A percentile compares a stretch with the other conserved stretches of the same genome.
phyloP scores from a whole-genome alignment of 176 grass and related monocot genomes.

The Aegilops bicornis region DNA sequence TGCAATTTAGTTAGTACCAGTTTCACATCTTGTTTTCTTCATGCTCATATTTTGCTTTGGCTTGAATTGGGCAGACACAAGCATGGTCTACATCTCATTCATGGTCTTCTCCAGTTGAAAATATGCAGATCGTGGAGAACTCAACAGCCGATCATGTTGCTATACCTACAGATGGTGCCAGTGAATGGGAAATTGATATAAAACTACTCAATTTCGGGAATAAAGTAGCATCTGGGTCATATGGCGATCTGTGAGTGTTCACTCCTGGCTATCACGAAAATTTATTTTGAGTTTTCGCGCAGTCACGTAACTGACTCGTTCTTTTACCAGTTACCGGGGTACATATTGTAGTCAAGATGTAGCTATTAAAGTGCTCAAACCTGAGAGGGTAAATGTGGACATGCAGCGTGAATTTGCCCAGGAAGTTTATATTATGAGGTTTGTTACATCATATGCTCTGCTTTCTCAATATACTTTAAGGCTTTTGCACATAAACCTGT shows the following conservation, averaged over 20 bases:
- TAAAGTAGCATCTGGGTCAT: conserved; percentile 96
- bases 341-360: conserved; percentile 96
- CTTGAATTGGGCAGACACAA: conserved; percentile 67
- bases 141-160: conserved; percentile 55
- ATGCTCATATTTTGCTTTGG: conserved; percentile 32
- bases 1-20: conserved; percentile 6
- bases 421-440: conserved; percentile 99
- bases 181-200: conserved; percentile 96
- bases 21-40: conserved; percentile 20
- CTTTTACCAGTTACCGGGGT: conserved; percentile 67
- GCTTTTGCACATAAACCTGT: neutral
- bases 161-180: conserved; percentile 86
- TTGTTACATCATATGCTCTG: conserved; percentile 20
- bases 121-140: conserved; percentile 53
- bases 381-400: conserved; percentile 78
- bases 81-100: conserved; percentile 61
- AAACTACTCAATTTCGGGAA: conserved; percentile 73
- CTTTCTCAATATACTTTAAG: neutral
- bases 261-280: conserved; percentile 23
- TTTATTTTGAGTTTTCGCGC: neutral
- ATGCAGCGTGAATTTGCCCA: conserved; percentile 98
- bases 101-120: conserved; percentile 68
- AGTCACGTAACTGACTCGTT: conserved; percentile 20
- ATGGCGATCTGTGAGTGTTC: conserved; percentile 89
- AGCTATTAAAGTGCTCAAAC: conserved; percentile 94